phyloP scores from a whole-genome alignment of 1,284 basidiomycete genomes.

The Dichomitus squalens region DNA sequence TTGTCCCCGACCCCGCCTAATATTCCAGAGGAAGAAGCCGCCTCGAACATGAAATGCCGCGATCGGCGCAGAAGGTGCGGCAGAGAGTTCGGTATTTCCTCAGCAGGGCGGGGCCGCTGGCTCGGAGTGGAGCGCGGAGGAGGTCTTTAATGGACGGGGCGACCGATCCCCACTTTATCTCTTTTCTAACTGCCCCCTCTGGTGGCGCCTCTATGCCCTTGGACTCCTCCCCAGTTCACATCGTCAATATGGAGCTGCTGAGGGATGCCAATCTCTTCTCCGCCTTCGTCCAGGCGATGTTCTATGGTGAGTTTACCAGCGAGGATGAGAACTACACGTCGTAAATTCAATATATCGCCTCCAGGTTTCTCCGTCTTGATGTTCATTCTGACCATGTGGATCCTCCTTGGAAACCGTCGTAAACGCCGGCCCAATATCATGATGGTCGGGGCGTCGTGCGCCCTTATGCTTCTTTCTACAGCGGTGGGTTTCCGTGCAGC shows the following conservation, averaged over 20 bases:
- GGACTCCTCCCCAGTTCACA: neutral
- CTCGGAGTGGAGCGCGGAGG: neutral
- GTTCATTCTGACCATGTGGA: constrained; percentile 28
- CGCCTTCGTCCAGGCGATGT: constrained; percentile 24
- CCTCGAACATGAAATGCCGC: neutral
- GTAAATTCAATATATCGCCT: neutral
- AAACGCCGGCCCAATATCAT: constrained; percentile 17
- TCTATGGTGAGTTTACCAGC: constrained; percentile 23
- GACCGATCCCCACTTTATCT: neutral
- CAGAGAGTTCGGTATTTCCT: neutral
- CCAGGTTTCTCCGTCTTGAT: constrained; percentile 28
- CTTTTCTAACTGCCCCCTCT: neutral
- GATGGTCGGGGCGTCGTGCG: constrained; percentile 8
- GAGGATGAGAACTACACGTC: no score
- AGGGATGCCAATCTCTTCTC: constrained; percentile 22
- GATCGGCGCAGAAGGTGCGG: neutral
- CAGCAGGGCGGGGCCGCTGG: neutral
- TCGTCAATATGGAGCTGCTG: constrained; percentile 4
- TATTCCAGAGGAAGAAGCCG: neutral
- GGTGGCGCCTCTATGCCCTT: neutral
- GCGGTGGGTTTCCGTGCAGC: constrained; percentile 15
- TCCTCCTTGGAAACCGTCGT: constrained; percentile 22
- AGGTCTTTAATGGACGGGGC: neutral
- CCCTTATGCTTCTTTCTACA: constrained; percentile 26
- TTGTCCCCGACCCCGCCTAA: neutral